phyloP scores from a whole-genome alignment of 2,329 filamentous ascomycete genomes.

The Cadophora gregata region DNA sequence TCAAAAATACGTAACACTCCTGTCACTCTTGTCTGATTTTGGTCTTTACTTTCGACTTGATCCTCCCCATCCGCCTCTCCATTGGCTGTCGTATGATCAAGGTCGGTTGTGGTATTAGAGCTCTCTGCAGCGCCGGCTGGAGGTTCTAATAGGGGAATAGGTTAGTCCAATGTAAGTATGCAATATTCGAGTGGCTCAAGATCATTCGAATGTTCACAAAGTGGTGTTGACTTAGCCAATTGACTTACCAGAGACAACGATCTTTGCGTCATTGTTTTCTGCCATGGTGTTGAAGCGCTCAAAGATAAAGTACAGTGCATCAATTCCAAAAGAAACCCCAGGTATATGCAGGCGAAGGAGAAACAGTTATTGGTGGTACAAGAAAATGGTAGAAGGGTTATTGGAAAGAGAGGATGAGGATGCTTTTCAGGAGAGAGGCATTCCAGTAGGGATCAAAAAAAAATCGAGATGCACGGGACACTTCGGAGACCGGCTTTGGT shows the following conservation, averaged over 20 bases:
- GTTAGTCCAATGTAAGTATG: slow-evolving; percentile 14
- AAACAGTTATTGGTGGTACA: slow-evolving; percentile 22
- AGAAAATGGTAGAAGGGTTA: slow-evolving; percentile 24
- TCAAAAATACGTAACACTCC: background rate
- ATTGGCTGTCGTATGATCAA: slow-evolving; percentile 36
- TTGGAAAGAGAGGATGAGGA: slow-evolving; percentile 25
- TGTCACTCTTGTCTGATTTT: background rate
- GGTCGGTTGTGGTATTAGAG: slow-evolving; percentile 31
- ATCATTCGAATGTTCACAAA: background rate
- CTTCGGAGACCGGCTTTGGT: slow-evolving; percentile 16
- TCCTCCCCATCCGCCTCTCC: slow-evolving; percentile 39
- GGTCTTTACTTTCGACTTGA: slow-evolving; percentile 41
- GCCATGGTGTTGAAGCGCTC: slow-evolving; percentile 38
- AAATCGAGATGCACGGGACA: slow-evolving; percentile 7
- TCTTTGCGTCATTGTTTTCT: slow-evolving; percentile 41
- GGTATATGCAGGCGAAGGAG: slow-evolving; percentile 29
- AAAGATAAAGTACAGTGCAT: slow-evolving; percentile 28
- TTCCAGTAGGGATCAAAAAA: slow-evolving; percentile 25
- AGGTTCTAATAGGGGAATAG: slow-evolving; percentile 29
- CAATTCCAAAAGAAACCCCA: slow-evolving; percentile 23
- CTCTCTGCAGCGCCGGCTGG: slow-evolving; percentile 27
- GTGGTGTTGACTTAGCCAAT: background rate
- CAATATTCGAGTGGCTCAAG: background rate
- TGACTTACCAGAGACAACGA: slow-evolving; percentile 39
- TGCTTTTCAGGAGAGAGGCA: slow-evolving; percentile 21